phyloP scores from a whole-genome alignment of 352 stramenopile species.

The Phytophthora hibernalis region DNA sequence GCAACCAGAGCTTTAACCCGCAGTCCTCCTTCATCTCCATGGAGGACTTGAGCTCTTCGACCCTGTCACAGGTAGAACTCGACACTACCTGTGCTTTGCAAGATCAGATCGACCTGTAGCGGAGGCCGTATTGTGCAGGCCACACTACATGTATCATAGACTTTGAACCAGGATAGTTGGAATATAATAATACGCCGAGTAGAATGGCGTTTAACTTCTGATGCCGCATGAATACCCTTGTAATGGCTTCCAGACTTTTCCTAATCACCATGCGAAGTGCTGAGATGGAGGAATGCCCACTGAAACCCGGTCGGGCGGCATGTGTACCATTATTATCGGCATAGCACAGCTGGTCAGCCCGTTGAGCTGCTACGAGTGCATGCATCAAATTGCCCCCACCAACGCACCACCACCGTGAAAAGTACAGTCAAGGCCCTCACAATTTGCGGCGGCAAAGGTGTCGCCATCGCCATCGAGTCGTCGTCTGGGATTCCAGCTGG shows the following conservation, averaged over 20 bases:
- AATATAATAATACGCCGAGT: constrained; percentile 21
- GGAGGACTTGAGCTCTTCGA: constrained; percentile 38
- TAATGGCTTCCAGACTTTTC: not conserved
- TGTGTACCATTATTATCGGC: not conserved
- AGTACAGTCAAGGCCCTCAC: not conserved
- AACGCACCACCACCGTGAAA: no score
- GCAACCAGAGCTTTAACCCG: constrained; percentile 20
- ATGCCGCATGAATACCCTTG: no score
- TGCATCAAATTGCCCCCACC: no score
- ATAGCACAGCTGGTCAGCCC: not conserved
- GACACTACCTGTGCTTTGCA: constrained; percentile 46
- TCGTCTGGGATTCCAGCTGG: not conserved
- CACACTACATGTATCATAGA: constrained; percentile 9
- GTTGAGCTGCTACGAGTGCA: no score
- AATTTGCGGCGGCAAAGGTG: not conserved
- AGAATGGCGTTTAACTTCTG: constrained; percentile 23
- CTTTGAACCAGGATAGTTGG: constrained; percentile 37
- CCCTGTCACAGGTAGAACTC: constrained; percentile 35
- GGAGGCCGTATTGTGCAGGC: constrained; percentile 35
- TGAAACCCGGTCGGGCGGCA: not conserved
- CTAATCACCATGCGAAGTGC: not conserved
- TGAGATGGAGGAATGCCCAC: not conserved
- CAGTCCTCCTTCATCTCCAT: constrained; percentile 29
- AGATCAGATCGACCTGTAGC: constrained; percentile 53
- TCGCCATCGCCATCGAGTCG: not conserved